Evolutionary conservation across 2,329 filamentous ascomycete genomes (phyloP), one percentile per base, ranked within the genome.

Genomic region (Pseudogymnoascus sp.): DNA sequence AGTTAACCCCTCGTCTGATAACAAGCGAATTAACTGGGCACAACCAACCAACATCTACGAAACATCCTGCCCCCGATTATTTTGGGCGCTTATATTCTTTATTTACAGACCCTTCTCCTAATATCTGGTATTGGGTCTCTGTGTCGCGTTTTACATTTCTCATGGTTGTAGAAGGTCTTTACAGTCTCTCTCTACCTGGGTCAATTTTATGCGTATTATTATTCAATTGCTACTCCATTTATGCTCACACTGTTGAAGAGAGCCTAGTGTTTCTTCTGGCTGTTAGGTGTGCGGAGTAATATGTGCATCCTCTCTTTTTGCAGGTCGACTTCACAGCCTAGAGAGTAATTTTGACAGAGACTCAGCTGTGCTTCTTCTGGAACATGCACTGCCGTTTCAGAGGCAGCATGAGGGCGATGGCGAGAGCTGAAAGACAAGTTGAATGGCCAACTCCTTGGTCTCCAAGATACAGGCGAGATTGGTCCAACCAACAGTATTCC

Each of bases 21-120:
- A 56, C 50, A 56, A 56, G 50, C 50, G 50, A 56, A 56, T 56
- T 28, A 56, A 56, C 33, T 56, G 50, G 18, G 25, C 47, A 56
- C 28, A 23, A 18, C 50, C 28, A 33, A 33, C 50, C 28, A 33
- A 56, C 28, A 7, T 33, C 47, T 16, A 16, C 14, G 23, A 31
- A 53, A 56, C 11, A 12, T 5, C 5, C 10, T 35, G 16, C n/a
- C 50, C 50, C 50, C 5, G 28, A 56, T 35, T 33, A 56, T 56
- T 33, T 5, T 56, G 28, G 50, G 28, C 50, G 50, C 50, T 56
- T 56, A 56, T 56, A 56, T 56, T 25, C 28, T 33, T 56, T 18
- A 35, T 56, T 53, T 56, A 56, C 50, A 33, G 16, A 18, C 50
- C 16, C 50, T 33, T 56, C 50, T 56, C 10, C 28, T 56, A 7